These are phyloP conservation scores for Botrytis galanthina DNA, from an alignment of 2,329 filamentous ascomycete genomes.

Conservation along the genomic window DNA sequence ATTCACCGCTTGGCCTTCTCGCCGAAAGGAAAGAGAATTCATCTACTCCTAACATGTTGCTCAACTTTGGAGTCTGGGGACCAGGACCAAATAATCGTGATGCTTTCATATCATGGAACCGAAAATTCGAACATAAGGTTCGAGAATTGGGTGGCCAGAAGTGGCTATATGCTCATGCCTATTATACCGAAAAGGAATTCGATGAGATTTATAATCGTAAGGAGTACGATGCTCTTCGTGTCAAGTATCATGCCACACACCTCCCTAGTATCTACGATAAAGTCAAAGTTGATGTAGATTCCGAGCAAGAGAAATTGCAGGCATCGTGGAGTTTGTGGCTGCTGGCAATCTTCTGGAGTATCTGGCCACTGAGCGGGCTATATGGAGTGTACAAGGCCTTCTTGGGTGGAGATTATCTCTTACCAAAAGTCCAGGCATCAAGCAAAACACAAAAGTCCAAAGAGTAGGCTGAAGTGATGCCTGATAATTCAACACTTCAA, in stretches of 20 bases:
- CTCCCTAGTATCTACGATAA: constrained; percentile 73
- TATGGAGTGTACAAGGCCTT: constrained; percentile 35
- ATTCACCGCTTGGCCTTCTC: constrained; percentile 25
- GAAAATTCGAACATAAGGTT: constrained; percentile 67
- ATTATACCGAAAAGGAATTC: constrained; percentile 71
- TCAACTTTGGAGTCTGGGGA: constrained; percentile 75
- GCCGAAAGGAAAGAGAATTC: constrained; percentile 24
- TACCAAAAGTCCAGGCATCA: constrained; percentile 21
- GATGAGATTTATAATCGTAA: constrained; percentile 58
- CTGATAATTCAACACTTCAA: background rate
- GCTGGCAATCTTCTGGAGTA: constrained; percentile 32
- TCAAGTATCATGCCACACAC: constrained; percentile 60
- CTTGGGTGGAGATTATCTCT: constrained; percentile 34
- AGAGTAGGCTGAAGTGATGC: background rate
- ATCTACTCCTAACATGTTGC: constrained; percentile 47
- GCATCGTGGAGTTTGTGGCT: constrained; percentile 15
- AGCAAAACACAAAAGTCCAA: background rate
- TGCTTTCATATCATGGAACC: constrained; percentile 67
- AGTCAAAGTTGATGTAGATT: constrained; percentile 55
- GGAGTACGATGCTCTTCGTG: constrained; percentile 61
- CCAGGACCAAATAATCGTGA: constrained; percentile 56
- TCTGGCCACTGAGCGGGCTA: constrained; percentile 37
- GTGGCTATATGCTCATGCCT: constrained; percentile 83
- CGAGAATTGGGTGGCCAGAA: constrained; percentile 71
- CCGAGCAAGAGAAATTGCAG: constrained; percentile 25